phyloP scores from a whole-genome alignment of 139 green algal species.

The Zygnema cylindricum region DNA sequence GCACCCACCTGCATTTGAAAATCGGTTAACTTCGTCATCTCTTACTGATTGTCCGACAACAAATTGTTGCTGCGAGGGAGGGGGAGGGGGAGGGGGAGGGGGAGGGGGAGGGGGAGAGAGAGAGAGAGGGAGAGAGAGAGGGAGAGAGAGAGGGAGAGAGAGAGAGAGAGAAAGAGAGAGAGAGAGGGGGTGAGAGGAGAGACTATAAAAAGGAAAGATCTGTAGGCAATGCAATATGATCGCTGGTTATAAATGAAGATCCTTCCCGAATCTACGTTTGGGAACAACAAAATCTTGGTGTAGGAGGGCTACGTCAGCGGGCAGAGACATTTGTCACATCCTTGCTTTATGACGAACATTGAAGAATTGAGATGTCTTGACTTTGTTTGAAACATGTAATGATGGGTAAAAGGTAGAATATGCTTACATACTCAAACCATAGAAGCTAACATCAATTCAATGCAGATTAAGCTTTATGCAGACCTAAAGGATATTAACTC shows the following conservation, averaged over 20 bases:
- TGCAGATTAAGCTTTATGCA: slow-evolving; percentile 3
- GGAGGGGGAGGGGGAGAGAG: neutral
- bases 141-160: neutral
- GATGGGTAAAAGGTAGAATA: neutral
- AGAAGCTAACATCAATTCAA: neutral
- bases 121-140: too few relatives aligned
- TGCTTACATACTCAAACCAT: neutral
- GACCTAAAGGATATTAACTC: neutral
- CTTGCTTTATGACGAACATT: neutral
- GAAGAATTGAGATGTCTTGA: neutral
- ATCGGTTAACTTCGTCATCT: neutral
- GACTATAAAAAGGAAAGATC: neutral
- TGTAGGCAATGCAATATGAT: neutral
- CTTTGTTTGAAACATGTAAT: neutral
- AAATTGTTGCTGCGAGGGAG: neutral
- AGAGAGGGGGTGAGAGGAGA: neutral
- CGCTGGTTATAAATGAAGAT: neutral
- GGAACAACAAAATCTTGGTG: neutral
- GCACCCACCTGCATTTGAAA: slow-evolving; percentile 32
- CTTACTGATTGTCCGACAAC: too few relatives aligned
- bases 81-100: too few relatives aligned
- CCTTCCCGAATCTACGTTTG: neutral
- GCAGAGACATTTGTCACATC: neutral
- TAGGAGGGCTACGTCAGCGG: neutral
- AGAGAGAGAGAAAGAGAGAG: neutral